Conservation (phyloP, 371 early-diverging fungal genomes). For the Thermomucor indicae-seudaticae region DNA sequence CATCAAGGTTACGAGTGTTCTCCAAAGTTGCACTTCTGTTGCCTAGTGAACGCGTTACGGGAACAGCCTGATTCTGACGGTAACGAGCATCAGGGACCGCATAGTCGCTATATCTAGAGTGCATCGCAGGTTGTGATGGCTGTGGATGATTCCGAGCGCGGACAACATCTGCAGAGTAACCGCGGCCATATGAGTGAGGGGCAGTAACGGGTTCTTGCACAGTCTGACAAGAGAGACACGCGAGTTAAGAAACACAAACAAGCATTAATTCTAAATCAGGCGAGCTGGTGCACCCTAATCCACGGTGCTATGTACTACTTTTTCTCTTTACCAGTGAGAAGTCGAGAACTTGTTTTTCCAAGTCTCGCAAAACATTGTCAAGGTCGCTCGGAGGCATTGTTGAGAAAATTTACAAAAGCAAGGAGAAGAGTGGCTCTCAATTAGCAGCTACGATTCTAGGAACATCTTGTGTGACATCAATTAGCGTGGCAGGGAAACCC, state of each 20-base stretch:
- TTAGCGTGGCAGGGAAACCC: neutral
- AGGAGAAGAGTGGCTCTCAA: conserved; percentile 1
- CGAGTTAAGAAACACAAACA: neutral
- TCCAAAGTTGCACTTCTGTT: neutral
- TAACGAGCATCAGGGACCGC: no score
- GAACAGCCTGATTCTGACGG: no score
- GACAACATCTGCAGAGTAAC: no score
- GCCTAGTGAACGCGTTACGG: neutral
- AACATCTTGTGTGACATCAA: conserved; percentile 6
- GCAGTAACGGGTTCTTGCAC: no score
- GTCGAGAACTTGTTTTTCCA: conserved; percentile 41
- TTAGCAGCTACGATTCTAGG: neutral
- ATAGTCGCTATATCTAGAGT: no score
- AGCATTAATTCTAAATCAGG: neutral
- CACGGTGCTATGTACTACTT: neutral
- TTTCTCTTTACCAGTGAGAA: conserved; percentile 31
- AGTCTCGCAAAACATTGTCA: conserved; percentile 28
- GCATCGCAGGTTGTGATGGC: no score
- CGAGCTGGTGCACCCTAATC: neutral
- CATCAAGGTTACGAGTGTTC: neutral
- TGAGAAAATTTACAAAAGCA: conserved; percentile 9
- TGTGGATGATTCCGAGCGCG: no score
- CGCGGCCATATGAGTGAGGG: no score
- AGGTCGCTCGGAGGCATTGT: conserved; percentile 19
- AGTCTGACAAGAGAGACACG: no score